These are phyloP conservation scores for Yamadazyma kanchanaburiensis DNA, from an alignment of 1,139 yeast species.

Conservation along the genomic window DNA sequence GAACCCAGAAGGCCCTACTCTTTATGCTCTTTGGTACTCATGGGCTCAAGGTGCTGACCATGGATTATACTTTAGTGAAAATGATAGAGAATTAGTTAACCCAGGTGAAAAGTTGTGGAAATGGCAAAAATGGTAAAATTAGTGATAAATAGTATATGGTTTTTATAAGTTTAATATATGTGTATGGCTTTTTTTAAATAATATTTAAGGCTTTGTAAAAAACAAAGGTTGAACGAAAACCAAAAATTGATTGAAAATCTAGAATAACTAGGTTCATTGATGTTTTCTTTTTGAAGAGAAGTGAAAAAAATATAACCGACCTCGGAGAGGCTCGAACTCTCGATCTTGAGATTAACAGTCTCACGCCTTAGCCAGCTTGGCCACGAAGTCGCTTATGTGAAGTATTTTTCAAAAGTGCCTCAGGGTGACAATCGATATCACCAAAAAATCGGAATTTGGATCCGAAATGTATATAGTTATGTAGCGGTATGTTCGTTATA, in stretches of 20 bases:
- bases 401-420: too few relatives aligned
- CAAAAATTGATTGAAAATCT: too few relatives aligned
- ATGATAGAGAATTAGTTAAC: constrained; percentile 48
- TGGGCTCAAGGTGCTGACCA: constrained; percentile 10
- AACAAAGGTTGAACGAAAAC: too few relatives aligned
- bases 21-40: constrained; percentile 22
- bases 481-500: too few relatives aligned
- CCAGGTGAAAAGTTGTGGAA: too few relatives aligned
- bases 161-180: too few relatives aligned
- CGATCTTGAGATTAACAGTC: constrained; percentile 49
- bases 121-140: neutral
- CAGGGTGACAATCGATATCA: too few relatives aligned
- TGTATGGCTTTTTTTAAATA: too few relatives aligned
- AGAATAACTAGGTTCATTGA: neutral
- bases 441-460: too few relatives aligned
- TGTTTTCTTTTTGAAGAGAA: neutral
- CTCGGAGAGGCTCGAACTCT: constrained; percentile 44
- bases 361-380: constrained; percentile 55
- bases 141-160: neutral
- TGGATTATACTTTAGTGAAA: neutral
- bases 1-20: constrained; percentile 15
- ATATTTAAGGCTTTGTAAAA: too few relatives aligned
- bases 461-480: too few relatives aligned
- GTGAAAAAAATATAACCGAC: constrained; percentile 20
- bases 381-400: constrained; percentile 43